Conservation (phyloP, 2,329 filamentous ascomycete species). For the Diaporthe vexans region DNA sequence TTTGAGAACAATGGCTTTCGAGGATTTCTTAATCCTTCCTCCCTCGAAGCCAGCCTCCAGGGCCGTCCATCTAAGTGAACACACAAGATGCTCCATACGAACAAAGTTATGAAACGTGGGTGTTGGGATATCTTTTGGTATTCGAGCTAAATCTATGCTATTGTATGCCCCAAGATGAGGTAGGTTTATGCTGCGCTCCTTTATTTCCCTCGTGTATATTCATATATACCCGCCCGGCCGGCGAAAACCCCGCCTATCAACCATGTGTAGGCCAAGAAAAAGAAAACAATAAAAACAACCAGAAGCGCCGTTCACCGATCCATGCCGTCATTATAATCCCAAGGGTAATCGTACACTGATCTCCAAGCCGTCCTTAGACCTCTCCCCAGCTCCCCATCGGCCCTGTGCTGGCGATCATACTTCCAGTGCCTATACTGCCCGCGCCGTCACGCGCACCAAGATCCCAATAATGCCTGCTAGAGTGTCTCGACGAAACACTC, state of each 20-base stretch:
- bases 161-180: constrained; percentile 3
- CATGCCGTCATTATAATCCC: constrained; percentile 22
- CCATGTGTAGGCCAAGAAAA: background rate
- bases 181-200: constrained; percentile 10
- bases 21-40: background rate
- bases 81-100: background rate
- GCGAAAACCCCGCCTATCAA: background rate
- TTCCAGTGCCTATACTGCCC: constrained; percentile 82
- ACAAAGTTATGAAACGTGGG: background rate
- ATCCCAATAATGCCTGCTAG: constrained; percentile 92
- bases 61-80: background rate
- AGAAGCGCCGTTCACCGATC: background rate
- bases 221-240: background rate
- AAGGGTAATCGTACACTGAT: background rate
- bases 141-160: constrained; percentile 34
- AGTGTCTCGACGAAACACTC: constrained; percentile 83
- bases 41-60: background rate
- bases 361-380: constrained; percentile 59
- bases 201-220: background rate
- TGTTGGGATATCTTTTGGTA: constrained; percentile 17
- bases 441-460: constrained; percentile 65
- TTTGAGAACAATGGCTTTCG: background rate
- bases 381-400: constrained; percentile 86
- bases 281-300: constrained; percentile 11
- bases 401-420: constrained; percentile 75